Evolutionary conservation across 768 basidiomycete species (phyloP).

Genomic region (Leucocoprinus leucothites): DNA sequence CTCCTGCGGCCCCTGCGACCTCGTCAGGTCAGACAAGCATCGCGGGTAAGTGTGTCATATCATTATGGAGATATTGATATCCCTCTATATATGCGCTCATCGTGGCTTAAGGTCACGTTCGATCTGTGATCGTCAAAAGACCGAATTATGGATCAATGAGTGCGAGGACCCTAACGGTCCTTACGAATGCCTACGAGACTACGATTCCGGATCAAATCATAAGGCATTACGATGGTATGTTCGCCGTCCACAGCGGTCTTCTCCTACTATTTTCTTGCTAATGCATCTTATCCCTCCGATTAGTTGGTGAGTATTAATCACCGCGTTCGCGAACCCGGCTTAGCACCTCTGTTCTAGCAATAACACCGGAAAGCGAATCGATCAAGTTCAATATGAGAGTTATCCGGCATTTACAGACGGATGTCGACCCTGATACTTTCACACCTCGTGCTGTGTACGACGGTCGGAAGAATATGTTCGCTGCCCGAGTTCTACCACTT

Average conservation of each 20-base stretch:
- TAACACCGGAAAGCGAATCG: conserved; percentile 50
- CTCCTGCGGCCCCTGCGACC: not conserved
- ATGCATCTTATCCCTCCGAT: conserved; percentile 11
- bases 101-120: conserved; percentile 26
- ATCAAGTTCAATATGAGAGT: conserved; percentile 55
- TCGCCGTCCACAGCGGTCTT: conserved; percentile 2
- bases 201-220: conserved; percentile 61
- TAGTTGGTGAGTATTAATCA: conserved; percentile 40
- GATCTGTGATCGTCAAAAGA: conserved; percentile 66
- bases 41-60: not conserved
- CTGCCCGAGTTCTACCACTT: conserved; percentile 58
- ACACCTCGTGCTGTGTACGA: conserved; percentile 75
- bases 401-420: conserved; percentile 58
- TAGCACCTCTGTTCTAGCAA: conserved; percentile 56
- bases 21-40: conserved; percentile 1
- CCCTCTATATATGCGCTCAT: not conserved
- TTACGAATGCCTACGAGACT: conserved; percentile 66
- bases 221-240: conserved; percentile 77
- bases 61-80: not conserved
- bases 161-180: conserved; percentile 38
- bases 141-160: conserved; percentile 50
- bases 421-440: conserved; percentile 60
- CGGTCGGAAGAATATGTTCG: conserved; percentile 75
- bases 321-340: not conserved
- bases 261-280: not conserved